Base-by-base conservation (phyloP, 2,329 filamentous ascomycete genomes). In the Phialophora tarda region DNA sequence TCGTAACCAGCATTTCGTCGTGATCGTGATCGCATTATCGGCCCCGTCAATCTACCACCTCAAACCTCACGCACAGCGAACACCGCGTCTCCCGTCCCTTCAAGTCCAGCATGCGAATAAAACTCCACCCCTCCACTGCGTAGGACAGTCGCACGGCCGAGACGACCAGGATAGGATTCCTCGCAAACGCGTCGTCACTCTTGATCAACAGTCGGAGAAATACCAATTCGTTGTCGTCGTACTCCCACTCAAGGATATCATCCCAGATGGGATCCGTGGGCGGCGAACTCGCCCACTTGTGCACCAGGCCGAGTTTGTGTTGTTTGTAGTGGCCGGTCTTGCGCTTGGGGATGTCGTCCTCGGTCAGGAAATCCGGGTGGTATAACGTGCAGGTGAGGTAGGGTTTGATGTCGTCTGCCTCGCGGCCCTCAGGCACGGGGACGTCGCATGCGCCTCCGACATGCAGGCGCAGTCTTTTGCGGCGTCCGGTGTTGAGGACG, bases 171-270 rank as follows among this genome's bases (percentile, higher is more conserved):
- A 71, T 69, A 0, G 70, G 71, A 44, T 73, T 72, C 21, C 57
- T 67, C 1, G 69, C 66, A 64, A 70, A 73, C n/a, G 60, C 58
- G 34, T 73, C 71, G 48, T 73, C 71, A 38, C 69, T 71, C 65
- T 73, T 73, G 60, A 72, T 67, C 38, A 73, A 57, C 58, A 73
- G 66, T 4, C 71, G 63, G 14, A 73, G 47, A 48, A 72, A 72
- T n/a, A 68, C 64, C 54, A 73, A 34, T 44, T 72, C 71, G 58
- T 71, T 69, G 30, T 73, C 70, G 4, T 67, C 64, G 41, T 72
- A 71, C 44, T 73, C 65, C 71, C 71, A 73, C 17, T 72, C 67
- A 12, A 73, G 63, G 0, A 51, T 62, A 62, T 72, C 71, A 26
- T 72, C 63, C 71, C 71, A 72, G 41, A 73, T 17, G 7, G 71